Evolutionary conservation across 768 basidiomycete species (phyloP).

Genomic region (Pholiota molesta): DNA sequence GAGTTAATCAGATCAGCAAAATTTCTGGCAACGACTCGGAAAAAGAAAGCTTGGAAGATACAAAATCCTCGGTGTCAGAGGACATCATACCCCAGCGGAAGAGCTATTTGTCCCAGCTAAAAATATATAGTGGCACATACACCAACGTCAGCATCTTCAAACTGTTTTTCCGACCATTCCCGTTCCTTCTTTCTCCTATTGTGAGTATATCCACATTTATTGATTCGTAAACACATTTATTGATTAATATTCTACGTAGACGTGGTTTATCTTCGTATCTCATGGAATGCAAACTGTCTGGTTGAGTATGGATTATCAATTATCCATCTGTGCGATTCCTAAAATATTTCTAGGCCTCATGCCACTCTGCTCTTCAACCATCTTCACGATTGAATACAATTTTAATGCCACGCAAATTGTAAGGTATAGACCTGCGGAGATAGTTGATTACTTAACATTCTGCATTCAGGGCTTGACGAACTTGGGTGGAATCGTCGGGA

Average conservation of each 20-base stretch:
- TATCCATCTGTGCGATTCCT: background rate
- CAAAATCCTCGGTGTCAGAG: slow-evolving; percentile 10
- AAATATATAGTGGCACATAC: slow-evolving; percentile 40
- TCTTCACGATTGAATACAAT: slow-evolving; percentile 46
- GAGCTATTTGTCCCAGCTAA: slow-evolving; percentile 37
- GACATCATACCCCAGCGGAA: slow-evolving; percentile 16
- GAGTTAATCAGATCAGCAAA: slow-evolving; percentile 7
- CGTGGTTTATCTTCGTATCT: slow-evolving; percentile 40
- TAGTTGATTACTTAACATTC: too few relatives aligned
- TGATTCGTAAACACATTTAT: too few relatives aligned
- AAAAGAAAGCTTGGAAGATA: slow-evolving; percentile 22
- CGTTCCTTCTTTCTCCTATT: slow-evolving; percentile 44
- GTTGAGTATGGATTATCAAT: slow-evolving; percentile 33
- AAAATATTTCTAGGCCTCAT: slow-evolving; percentile 34
- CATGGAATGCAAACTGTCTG: slow-evolving; percentile 48
- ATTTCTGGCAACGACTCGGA: slow-evolving; percentile 7
- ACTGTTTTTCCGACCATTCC: slow-evolving; percentile 43
- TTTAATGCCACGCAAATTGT: slow-evolving; percentile 45
- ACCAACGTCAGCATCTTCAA: slow-evolving; percentile 36
- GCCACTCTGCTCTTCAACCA: slow-evolving; percentile 46
- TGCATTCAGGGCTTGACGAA: slow-evolving; percentile 38
- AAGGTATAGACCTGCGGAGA: background rate
- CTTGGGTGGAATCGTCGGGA: slow-evolving; percentile 45
- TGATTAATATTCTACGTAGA: slow-evolving; percentile 15
- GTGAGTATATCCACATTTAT: slow-evolving; percentile 26